Evolutionary conservation across 1,284 basidiomycete species (phyloP), one percentile per base, ranked within the genome.

Genomic region (Fomitopsis schrenkii): DNA sequence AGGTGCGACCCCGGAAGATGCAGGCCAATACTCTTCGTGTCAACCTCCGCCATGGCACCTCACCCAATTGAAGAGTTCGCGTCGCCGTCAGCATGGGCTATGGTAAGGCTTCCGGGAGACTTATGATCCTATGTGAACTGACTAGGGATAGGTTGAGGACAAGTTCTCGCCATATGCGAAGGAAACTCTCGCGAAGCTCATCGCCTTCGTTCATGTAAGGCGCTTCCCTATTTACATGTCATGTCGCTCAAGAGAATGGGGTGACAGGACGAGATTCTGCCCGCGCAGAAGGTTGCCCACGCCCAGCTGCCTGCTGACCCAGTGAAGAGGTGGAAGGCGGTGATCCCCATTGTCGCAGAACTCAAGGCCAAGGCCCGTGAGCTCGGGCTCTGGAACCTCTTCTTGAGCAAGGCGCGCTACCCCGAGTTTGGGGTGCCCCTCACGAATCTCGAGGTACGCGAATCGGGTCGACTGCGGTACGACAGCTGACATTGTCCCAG

Each of bases 351-450:
- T 62, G 79, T 97, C 62, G 90, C 89, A 69, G 89, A 93, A 62
- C 84, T 99, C 69, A 98, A 98, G 80, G 80, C 73, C 63, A 95
- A 93, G 75, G 97, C 97, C 3, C 91, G 90, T 77, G 82, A 86
- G 68, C 83, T 88, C 44, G 97, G 97, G 1, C 83, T 99, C 53
- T 99, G 97, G 97, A 98, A 98, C 75, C 83, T 99, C 48, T 98
- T 98, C 83, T 80, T 98, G 64, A 95, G 92, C 82, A 95, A 94
- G 77, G 83, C 86, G 54, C 95, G 97, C 74, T 98, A 97, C 75
- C 94, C 94, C 33, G 83, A 91, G 66, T 82, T 86, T 70, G 96
- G 97, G 57, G 89, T 94, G n/a, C 89, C 91, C 15, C 79, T 98
- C 66, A 90, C 88, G 33, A 98, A 98, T 76, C 82, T 99, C 59